Evolutionary conservation across 352 stramenopile genomes (phyloP).

Genomic region (Phytophthora pinifolia): DNA sequence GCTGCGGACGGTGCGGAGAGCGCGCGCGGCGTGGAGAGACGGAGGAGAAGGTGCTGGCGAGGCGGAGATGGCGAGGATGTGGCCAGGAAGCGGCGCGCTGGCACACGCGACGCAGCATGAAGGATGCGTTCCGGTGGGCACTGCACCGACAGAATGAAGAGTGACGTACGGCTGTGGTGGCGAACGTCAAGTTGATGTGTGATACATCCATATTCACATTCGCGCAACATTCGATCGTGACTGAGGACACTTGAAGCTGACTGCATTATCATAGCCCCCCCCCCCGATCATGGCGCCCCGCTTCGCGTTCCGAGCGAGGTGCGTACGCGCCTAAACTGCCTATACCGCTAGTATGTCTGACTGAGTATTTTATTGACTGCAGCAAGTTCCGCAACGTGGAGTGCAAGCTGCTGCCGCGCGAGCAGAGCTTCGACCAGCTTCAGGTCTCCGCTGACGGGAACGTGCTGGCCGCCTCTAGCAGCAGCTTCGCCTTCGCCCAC

Average conservation of each 20-base stretch:
- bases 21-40: neutral
- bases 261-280: neutral
- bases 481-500: slow-evolving; percentile 65
- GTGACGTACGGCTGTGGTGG: slow-evolving; percentile 1
- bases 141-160: slow-evolving; percentile 6
- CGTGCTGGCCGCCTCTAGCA: slow-evolving; percentile 37
- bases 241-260: slow-evolving; percentile 20
- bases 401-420: slow-evolving; percentile 46
- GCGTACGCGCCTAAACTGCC: neutral
- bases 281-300: slow-evolving; percentile 42
- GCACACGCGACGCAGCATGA: slow-evolving; percentile 30
- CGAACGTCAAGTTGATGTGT: neutral
- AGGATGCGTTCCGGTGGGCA: slow-evolving; percentile 2
- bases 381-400: slow-evolving; percentile 87
- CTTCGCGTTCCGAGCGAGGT: slow-evolving; percentile 57
- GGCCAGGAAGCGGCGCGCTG: slow-evolving; percentile 11
- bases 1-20: neutral
- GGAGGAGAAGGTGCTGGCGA: slow-evolving; percentile 6
- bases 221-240: neutral
- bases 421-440: slow-evolving; percentile 67
- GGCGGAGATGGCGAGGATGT: neutral
- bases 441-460: slow-evolving; percentile 60
- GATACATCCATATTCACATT: neutral
- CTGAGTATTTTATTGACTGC: slow-evolving; percentile 3
- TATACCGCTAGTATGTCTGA: neutral